A percentile compares a stretch with the other conserved stretches of the same genome.
Conservation (phyloP, 768 basidiomycete genomes). For the Tricholoma furcatifolium region DNA sequence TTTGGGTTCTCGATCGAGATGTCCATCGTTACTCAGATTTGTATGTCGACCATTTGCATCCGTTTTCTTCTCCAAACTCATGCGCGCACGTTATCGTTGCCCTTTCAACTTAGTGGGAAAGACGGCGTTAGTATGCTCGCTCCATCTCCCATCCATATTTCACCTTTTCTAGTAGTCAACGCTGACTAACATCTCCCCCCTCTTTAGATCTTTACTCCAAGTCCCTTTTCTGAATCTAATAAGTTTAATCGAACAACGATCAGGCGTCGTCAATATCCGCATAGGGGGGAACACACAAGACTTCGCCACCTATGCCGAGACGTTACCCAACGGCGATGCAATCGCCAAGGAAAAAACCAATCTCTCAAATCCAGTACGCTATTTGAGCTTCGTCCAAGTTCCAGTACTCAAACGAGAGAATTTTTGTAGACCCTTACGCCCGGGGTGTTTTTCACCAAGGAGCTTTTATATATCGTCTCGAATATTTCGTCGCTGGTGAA, state of each 20-base stretch:
- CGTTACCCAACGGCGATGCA: slow-evolving; percentile 37
- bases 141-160: neutral
- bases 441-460: slow-evolving; percentile 59
- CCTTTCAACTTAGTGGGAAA: neutral
- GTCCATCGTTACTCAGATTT: slow-evolving; percentile 61
- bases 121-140: neutral
- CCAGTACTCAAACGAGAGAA: neutral
- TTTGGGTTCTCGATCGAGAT: slow-evolving; percentile 75
- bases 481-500: slow-evolving; percentile 59
- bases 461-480: slow-evolving; percentile 63
- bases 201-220: slow-evolving; percentile 2
- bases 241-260: slow-evolving; percentile 54
- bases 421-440: slow-evolving; percentile 57
- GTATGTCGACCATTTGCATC: slow-evolving; percentile 27
- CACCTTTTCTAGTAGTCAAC: too few species aligned
- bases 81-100: too few species aligned
- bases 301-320: slow-evolving; percentile 38
- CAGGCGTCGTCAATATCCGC: slow-evolving; percentile 53
- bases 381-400: neutral
- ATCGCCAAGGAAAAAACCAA: slow-evolving; percentile 39
- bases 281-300: slow-evolving; percentile 75
- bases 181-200: too few species aligned
- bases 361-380: slow-evolving; percentile 30
- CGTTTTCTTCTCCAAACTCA: neutral
- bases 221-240: slow-evolving; percentile 67